Conservation (phyloP, 352 stramenopile species). For the Pythium scleroteichum region DNA sequence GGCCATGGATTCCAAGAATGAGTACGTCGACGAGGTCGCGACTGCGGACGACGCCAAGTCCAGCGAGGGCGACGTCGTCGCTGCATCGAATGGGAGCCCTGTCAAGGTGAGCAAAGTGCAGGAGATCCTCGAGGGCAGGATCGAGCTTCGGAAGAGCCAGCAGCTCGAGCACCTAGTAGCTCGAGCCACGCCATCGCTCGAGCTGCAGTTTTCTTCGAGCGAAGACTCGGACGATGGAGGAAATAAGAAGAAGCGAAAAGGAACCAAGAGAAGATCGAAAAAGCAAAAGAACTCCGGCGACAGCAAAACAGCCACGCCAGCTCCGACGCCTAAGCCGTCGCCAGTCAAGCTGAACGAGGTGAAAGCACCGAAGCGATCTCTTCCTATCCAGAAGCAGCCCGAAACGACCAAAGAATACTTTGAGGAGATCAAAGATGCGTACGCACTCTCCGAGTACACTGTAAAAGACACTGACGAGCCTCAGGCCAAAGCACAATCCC, state of each 20-base stretch:
- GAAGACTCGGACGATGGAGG: constrained; percentile 32
- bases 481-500: background rate
- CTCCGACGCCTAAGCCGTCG: constrained; percentile 20
- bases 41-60: background rate
- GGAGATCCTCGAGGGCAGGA: constrained; percentile 24
- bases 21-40: constrained; percentile 28
- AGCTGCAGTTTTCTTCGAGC: constrained; percentile 34
- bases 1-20: constrained; percentile 12
- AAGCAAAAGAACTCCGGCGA: constrained; percentile 23
- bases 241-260: constrained; percentile 42
- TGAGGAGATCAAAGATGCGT: constrained; percentile 55
- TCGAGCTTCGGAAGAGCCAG: constrained; percentile 20
- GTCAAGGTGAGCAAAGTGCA: constrained; percentile 26
- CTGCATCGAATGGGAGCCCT: background rate
- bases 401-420: constrained; percentile 39
- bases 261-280: constrained; percentile 45
- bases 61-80: background rate
- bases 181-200: background rate
- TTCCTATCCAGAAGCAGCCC: constrained; percentile 11
- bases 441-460: constrained; percentile 37
- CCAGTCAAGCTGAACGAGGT: constrained; percentile 42
- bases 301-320: constrained; percentile 15
- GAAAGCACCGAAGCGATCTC: constrained; percentile 19
- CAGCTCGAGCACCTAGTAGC: constrained; percentile 18
- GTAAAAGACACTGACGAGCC: constrained; percentile 33